phyloP scores from a whole-genome alignment of 1,139 yeast genomes.

The Yamadazyma jaroonii region DNA sequence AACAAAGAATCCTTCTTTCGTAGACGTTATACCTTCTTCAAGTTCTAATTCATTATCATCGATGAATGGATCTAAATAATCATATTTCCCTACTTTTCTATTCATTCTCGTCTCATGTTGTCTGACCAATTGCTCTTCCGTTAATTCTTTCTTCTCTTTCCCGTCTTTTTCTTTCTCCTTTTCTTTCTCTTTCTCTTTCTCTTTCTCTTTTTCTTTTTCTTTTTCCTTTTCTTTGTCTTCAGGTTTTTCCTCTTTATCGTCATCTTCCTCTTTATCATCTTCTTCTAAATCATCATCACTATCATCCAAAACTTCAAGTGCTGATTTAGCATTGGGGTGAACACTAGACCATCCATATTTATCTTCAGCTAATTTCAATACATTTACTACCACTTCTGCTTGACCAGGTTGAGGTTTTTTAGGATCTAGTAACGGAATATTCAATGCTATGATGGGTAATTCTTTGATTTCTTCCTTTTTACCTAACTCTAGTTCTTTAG shows the following conservation, averaged over 20 bases:
- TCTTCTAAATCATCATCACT: slow-evolving; percentile 59
- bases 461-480: slow-evolving; percentile 25
- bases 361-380: slow-evolving; percentile 76
- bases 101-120: slow-evolving; percentile 50
- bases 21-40: slow-evolving; percentile 92
- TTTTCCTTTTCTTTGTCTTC: slow-evolving; percentile 54
- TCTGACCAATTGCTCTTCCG: slow-evolving; percentile 46
- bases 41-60: slow-evolving; percentile 90
- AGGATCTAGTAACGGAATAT: slow-evolving; percentile 54
- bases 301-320: slow-evolving; percentile 61
- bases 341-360: slow-evolving; percentile 78
- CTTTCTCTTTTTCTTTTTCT: slow-evolving; percentile 41
- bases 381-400: slow-evolving; percentile 75
- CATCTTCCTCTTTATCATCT: slow-evolving; percentile 58
- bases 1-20: slow-evolving; percentile 94
- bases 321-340: slow-evolving; percentile 66
- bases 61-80: slow-evolving; percentile 90
- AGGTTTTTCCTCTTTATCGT: slow-evolving; percentile 53
- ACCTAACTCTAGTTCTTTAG: slow-evolving; percentile 18
- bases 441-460: slow-evolving; percentile 50
- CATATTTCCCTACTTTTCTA: slow-evolving; percentile 84
- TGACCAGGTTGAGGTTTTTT: slow-evolving; percentile 57
- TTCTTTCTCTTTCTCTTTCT: slow-evolving; percentile 29
- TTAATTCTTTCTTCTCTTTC: slow-evolving; percentile 37
- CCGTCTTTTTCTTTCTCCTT: slow-evolving; percentile 19